These are phyloP conservation scores for Thielaviopsis euricoi DNA, from an alignment of 2,329 filamentous ascomycete species.

Conservation along the genomic window DNA sequence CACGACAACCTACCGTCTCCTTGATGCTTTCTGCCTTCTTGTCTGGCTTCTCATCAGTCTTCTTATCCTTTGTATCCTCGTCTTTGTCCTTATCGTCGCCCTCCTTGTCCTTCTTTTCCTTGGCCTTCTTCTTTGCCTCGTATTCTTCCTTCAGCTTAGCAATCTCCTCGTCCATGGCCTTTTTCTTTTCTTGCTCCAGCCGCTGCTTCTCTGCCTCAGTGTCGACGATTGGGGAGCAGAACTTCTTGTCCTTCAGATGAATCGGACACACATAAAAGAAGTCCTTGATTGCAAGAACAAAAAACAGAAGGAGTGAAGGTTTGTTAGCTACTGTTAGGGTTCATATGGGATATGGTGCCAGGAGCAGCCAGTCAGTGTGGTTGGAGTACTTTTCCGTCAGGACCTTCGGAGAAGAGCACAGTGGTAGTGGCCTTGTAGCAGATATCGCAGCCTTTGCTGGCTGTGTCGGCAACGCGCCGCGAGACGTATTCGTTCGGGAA, in stretches of 20 bases:
- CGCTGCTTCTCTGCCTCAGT: slow-evolving; percentile 44
- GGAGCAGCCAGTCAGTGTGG: too few relatives aligned
- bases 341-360: background rate
- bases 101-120: slow-evolving; percentile 50
- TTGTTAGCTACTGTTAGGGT: background rate
- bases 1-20: background rate
- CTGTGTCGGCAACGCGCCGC: slow-evolving; percentile 71
- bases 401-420: slow-evolving; percentile 47
- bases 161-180: slow-evolving; percentile 46
- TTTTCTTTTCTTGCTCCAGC: slow-evolving; percentile 22
- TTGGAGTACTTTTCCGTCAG: slow-evolving; percentile 11
- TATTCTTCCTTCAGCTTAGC: slow-evolving; percentile 59
- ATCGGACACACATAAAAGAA: slow-evolving; percentile 81
- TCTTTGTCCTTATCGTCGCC: slow-evolving; percentile 32
- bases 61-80: slow-evolving; percentile 19
- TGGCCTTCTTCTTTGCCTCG: slow-evolving; percentile 52
- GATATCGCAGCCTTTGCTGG: slow-evolving; percentile 71
- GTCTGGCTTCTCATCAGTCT: slow-evolving; percentile 17
- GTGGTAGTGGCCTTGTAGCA: slow-evolving; percentile 81
- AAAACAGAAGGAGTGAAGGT: background rate
- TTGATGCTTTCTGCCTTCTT: slow-evolving; percentile 8
- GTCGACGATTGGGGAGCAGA: slow-evolving; percentile 61
- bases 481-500: slow-evolving; percentile 72
- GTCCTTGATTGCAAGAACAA: slow-evolving; percentile 35
- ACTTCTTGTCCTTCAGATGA: slow-evolving; percentile 70